Base-by-base conservation (phyloP, 1,139 yeast species). In the Geotrichum australiense region DNA sequence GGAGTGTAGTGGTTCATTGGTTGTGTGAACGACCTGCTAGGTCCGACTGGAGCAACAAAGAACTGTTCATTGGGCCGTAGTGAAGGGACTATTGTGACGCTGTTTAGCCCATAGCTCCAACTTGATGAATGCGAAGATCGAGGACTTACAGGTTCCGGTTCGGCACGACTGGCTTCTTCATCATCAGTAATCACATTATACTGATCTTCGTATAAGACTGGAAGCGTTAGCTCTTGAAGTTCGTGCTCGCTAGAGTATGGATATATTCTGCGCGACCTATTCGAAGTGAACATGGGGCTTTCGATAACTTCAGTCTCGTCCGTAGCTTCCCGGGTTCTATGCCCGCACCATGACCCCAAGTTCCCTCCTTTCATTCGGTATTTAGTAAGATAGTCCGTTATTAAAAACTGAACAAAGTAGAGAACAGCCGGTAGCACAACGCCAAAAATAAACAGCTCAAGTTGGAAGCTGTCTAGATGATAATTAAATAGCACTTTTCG, bases 351-450 rank as follows among this genome's bases (percentile, higher is more conserved):
- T 5, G 10, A 14, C 32, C 8, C 18, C 32, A n/a, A 8, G 25
- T 4, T 5, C 16, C 15, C 25, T 42, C 36, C 31, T 15, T 29
- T 37, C 23, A 38, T 19, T 12, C 41, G 30, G 25, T 39, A 45
- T 19, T 34, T 36, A 15, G 43, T 27, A 11, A 42, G 24, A 33
- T 35, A 42, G 21, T 45, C 48, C 4, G 37, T 20, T 7, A 42
- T 11, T 14, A 26, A 12, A 23, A 45, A 24, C 27, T 45, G 43
- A 3, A 31, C 29, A 8, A 30, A 21, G 30, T 38, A 45, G 2
- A 45, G 30, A 15, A 42, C 18, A 1, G 43, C 27, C 8, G 48
- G 48, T 6, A 42, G 18, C 15, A 45, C 6, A 10, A 45, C 33
- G 8, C 33, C 27, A 12, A 35, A 15, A 19, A 45, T 11, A 24